Conservation (phyloP, 352 stramenopile species). For the Pseudoperonospora humuli region DNA sequence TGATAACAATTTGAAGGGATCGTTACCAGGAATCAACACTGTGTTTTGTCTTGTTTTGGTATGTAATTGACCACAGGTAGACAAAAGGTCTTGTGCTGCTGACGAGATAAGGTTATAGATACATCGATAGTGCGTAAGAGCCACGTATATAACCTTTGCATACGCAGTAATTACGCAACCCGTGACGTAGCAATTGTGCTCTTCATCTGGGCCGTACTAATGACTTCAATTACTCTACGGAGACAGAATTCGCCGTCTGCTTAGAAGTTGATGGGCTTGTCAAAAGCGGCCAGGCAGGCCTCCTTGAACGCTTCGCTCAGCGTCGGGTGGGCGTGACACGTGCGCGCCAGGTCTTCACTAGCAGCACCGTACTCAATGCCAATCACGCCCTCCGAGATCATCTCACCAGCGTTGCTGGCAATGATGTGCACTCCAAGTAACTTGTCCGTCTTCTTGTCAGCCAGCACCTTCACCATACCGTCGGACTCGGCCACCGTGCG, state of each 20-base stretch:
- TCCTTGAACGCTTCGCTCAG: conserved; percentile 99
- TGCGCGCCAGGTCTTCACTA: conserved; percentile 98
- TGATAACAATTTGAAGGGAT: conserved; percentile 44
- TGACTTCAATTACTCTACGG: conserved; percentile 9
- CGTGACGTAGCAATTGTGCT: not conserved
- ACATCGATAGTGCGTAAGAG: conserved; percentile 7
- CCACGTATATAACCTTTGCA: conserved; percentile 24
- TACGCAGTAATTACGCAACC: conserved; percentile 14
- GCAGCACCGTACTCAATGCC: conserved; percentile 98
- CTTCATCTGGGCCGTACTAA: conserved; percentile 8
- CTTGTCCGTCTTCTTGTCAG: conserved; percentile 96
- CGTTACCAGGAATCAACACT: conserved; percentile 15
- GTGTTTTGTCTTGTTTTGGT: no score
- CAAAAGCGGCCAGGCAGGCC: conserved; percentile 95
- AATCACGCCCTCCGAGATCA: conserved; percentile 98
- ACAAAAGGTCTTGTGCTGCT: no score
- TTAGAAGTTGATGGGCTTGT: conserved; percentile 99
- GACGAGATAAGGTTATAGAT: not conserved
- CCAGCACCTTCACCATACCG: conserved; percentile 97
- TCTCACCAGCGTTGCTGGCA: conserved; percentile 97
- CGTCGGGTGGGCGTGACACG: conserved; percentile 97
- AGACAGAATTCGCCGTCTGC: conserved; percentile 1
- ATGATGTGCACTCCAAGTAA: conserved; percentile 99
- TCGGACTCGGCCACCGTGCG: conserved; percentile 91
- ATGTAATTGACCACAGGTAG: no score